Conservation (phyloP, 805 yeast species). For the Monosporozyma yasuniensis region DNA sequence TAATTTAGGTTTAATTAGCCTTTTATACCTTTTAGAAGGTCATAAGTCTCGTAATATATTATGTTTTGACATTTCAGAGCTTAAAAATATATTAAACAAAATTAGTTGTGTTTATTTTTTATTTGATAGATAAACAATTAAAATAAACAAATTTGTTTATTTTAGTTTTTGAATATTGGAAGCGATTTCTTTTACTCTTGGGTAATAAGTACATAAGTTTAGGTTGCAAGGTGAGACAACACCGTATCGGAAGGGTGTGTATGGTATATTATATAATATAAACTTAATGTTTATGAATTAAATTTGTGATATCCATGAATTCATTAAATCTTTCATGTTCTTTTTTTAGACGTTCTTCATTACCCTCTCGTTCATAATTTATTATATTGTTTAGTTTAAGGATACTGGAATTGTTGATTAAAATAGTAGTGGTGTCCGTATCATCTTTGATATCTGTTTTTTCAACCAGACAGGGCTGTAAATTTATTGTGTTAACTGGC, state of each 20-base stretch:
- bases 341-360: slow-evolving; percentile 16
- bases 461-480: not conserved
- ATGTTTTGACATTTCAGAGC: no score
- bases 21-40: no score
- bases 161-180: no score
- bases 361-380: slow-evolving; percentile 36
- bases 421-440: not conserved
- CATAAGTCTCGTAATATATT: no score
- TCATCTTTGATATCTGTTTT: not conserved
- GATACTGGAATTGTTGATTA: not conserved
- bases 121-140: no score
- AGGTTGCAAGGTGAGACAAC: no score
- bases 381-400: slow-evolving; percentile 4
- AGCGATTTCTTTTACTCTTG: no score
- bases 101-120: no score
- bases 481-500: not conserved
- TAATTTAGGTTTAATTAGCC: no score
- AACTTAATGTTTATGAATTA: slow-evolving; percentile 8
- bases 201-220: no score
- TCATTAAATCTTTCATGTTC: slow-evolving; percentile 26
- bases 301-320: slow-evolving; percentile 14
- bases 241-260: not conserved
- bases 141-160: no score
- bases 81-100: no score
- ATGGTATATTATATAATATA: not conserved